Percentiles rank a stretch among this genome's conserved stretches.
These are phyloP conservation scores for Avicennia marina DNA, from an alignment of 257 asterid genomes.

Conservation along the genomic window DNA sequence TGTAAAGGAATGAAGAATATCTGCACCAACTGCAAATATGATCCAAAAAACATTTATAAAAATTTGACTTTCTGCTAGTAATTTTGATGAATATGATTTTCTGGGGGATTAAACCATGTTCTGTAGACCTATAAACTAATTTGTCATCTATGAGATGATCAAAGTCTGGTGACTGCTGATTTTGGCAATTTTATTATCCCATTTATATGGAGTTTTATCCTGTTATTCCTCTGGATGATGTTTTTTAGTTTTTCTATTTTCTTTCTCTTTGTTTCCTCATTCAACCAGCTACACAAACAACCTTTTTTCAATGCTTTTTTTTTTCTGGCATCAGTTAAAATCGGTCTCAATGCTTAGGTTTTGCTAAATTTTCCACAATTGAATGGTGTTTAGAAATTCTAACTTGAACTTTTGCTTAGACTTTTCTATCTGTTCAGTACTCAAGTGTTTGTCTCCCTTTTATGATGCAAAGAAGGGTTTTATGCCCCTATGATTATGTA, in stretches of 20 bases:
- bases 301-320: no score
- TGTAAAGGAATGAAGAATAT: background rate
- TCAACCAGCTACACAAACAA: no score
- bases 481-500: no score
- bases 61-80: background rate
- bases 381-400: background rate
- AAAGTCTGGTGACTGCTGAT: background rate
- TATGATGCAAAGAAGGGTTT: no score
- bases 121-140: background rate
- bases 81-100: conserved; percentile 7
- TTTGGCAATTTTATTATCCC: background rate
- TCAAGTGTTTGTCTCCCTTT: no score
- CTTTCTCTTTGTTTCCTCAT: no score
- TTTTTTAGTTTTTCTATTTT: no score
- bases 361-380: background rate
- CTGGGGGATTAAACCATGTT: no score
- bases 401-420: background rate
- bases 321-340: background rate
- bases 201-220: background rate
- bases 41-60: background rate
- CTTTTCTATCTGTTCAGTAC: background rate
- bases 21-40: background rate
- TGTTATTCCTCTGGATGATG: background rate
- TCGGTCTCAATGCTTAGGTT: background rate
- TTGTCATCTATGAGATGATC: background rate